Conservation (phyloP, 306 rosid species). For the Urtica urens region DNA sequence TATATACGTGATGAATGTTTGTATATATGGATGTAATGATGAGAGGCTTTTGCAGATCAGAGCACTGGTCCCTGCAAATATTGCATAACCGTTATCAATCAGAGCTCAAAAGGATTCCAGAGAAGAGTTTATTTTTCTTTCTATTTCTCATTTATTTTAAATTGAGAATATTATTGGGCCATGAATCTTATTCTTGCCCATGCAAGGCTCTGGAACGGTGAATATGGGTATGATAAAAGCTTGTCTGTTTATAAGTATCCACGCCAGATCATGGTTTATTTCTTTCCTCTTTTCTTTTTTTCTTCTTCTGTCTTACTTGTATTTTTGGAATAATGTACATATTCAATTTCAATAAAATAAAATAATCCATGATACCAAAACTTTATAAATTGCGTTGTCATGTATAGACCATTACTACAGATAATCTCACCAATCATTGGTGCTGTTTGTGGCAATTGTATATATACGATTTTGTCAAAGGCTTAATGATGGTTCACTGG, state of each 20-base stretch:
- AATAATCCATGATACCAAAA: neutral
- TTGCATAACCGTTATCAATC: neutral
- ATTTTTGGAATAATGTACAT: neutral
- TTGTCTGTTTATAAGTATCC: neutral
- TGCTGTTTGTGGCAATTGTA: no score
- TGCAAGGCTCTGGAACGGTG: neutral
- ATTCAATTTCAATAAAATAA: neutral
- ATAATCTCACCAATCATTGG: no score
- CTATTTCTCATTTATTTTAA: no score
- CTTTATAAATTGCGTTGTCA: neutral
- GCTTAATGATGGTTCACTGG: no score
- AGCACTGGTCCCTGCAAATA: neutral
- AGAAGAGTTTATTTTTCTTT: neutral
- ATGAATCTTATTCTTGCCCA: neutral
- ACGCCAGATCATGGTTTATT: neutral
- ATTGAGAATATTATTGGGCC: neutral
- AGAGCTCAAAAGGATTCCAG: constrained; percentile 8
- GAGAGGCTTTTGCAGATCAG: neutral
- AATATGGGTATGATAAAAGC: neutral
- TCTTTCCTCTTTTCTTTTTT: neutral
- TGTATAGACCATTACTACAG: neutral
- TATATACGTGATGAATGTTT: neutral
- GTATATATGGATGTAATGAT: neutral
- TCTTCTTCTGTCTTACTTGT: neutral
- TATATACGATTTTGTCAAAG: neutral